phyloP scores from a whole-genome alignment of 305 asterid genomes.

The Fraxinus latifolia region DNA sequence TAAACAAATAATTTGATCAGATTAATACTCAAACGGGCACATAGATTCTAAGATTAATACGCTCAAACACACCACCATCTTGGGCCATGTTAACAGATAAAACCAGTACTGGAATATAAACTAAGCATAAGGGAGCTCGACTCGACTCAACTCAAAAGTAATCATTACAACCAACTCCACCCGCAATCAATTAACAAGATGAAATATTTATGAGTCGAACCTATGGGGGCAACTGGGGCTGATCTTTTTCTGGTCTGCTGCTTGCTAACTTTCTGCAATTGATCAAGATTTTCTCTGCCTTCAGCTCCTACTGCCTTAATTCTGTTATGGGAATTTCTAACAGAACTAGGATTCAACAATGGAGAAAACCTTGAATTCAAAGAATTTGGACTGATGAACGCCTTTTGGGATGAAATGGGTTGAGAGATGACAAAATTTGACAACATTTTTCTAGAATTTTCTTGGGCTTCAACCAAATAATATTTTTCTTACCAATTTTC shows the following conservation, averaged over 20 bases:
- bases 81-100: not conserved
- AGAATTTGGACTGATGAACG: constrained; percentile 13
- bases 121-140: not conserved
- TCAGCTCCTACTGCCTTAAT: constrained; percentile 36
- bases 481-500: not conserved
- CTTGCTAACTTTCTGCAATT: constrained; percentile 40
- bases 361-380: constrained; percentile 16
- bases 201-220: constrained; percentile 23
- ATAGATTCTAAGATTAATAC: not conserved
- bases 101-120: not conserved
- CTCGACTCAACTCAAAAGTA: not conserved
- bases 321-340: not conserved
- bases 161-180: not conserved
- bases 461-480: not conserved
- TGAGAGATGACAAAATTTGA: constrained; percentile 34
- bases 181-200: not conserved
- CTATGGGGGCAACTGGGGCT: constrained; percentile 52
- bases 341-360: not conserved
- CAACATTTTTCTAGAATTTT: constrained; percentile 31
- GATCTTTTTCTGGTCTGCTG: constrained; percentile 41
- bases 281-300: constrained; percentile 46
- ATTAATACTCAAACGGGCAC: not conserved
- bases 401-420: constrained; percentile 18
- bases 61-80: not conserved
- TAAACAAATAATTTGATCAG: not conserved